Evolutionary conservation across 768 basidiomycete genomes (phyloP).

Genomic region (Agaricus subrufescens): DNA sequence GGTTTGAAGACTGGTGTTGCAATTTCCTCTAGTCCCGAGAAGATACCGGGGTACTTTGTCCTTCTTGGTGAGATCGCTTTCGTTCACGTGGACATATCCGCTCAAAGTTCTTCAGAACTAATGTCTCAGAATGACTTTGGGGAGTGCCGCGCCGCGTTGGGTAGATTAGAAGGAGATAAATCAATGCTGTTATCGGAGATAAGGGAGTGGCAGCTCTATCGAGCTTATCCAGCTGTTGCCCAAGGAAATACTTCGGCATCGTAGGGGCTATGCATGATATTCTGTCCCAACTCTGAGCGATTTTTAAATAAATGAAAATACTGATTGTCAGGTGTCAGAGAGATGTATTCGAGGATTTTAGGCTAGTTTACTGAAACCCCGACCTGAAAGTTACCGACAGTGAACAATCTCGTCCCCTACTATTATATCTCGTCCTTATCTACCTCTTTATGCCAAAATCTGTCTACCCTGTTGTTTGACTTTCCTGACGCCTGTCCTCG

Average conservation of each 20-base stretch:
- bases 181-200: constrained; percentile 14
- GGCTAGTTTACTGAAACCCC: no score
- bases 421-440: no score
- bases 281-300: no score
- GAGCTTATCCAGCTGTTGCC: constrained; percentile 41
- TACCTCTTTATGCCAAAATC: no score
- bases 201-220: constrained; percentile 40
- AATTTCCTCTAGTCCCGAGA: constrained; percentile 19
- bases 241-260: constrained; percentile 28
- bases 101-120: constrained; percentile 3
- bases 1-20: constrained; percentile 31
- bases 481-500: no score
- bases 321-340: no score
- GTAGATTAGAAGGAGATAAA: constrained; percentile 1
- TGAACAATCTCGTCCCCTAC: no score
- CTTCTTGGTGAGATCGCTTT: constrained; percentile 31
- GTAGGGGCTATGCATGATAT: neutral
- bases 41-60: constrained; percentile 30
- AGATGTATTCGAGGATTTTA: no score
- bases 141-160: neutral
- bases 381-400: no score
- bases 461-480: no score
- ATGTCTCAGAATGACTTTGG: neutral
- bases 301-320: no score
- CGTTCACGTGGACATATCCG: neutral